phyloP scores from a whole-genome alignment of 1,284 basidiomycete genomes.

The Gomphus bonarii region DNA sequence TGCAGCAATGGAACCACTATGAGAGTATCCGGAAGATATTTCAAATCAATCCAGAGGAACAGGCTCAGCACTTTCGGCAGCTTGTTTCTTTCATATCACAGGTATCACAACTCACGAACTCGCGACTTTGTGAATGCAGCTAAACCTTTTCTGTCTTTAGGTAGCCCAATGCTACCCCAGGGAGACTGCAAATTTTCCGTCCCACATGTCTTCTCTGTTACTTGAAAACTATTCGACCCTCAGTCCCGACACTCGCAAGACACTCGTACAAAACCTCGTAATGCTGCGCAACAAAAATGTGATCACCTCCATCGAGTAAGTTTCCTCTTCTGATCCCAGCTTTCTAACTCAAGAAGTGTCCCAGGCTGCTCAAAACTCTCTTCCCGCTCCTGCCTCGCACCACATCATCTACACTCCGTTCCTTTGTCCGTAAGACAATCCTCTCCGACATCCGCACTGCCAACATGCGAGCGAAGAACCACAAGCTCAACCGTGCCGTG shows the following conservation, averaged over 20 bases:
- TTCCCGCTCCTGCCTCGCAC: conserved; percentile 92
- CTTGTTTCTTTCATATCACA: conserved; percentile 82
- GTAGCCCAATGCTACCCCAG: conserved; percentile 86
- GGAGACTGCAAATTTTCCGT: conserved; percentile 75
- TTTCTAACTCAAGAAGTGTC: conserved; percentile 3
- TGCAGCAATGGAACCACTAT: conserved; percentile 99
- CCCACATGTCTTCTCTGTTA: conserved; percentile 67
- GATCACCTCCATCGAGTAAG: conserved; percentile 85
- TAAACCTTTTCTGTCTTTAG: conserved; percentile 25
- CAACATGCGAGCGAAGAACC: conserved; percentile 84
- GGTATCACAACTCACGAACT: conserved; percentile 27
- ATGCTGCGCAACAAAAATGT: conserved; percentile 91
- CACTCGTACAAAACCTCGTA: conserved; percentile 81
- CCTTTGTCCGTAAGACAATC: conserved; percentile 90
- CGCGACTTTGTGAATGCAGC: neutral
- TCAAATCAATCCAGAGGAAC: conserved; percentile 67
- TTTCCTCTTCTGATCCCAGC: conserved; percentile 14
- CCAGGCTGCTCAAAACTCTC: conserved; percentile 79
- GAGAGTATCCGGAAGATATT: conserved; percentile 82
- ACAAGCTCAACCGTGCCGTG: conserved; percentile 93
- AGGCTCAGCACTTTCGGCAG: conserved; percentile 75
- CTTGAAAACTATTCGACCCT: conserved; percentile 67
- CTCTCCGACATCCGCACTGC: conserved; percentile 92
- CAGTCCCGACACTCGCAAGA: conserved; percentile 70
- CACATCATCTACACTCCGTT: conserved; percentile 73